phyloP scores from a whole-genome alignment of 176 grass and related monocot species.

The Canna indica region DNA sequence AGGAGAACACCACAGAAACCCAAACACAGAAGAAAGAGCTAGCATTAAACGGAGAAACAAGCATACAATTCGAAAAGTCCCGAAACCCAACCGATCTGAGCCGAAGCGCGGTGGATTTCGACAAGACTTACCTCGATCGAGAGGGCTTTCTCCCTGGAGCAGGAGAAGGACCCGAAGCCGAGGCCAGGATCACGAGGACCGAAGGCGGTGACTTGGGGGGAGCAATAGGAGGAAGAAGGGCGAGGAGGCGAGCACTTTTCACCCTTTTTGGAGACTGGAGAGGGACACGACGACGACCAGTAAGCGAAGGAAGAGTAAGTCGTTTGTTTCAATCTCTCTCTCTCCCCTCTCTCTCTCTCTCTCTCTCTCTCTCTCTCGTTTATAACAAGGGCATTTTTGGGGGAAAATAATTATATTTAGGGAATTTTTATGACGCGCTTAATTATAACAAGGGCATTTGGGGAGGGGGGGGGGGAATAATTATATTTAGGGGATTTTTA shows the following conservation, averaged over 20 bases:
- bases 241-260: not conserved
- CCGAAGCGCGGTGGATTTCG: not conserved
- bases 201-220: not conserved
- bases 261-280: conserved; percentile 2
- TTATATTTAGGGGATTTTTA: no score
- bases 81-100: conserved; percentile 5
- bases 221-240: not conserved
- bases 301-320: conserved; percentile 1
- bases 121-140: conserved; percentile 10
- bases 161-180: not conserved
- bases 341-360: not conserved
- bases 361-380: not conserved
- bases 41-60: not conserved
- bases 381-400: no score
- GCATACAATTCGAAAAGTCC: not conserved
- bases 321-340: conserved; percentile 2
- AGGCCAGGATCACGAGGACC: not conserved
- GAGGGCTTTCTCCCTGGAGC: conserved; percentile 8
- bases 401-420: no score
- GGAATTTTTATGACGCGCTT: not conserved
- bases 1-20: not conserved
- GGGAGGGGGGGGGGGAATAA: no score
- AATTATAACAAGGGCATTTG: not conserved
- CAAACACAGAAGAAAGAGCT: not conserved
- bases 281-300: conserved; percentile 7